These are phyloP conservation scores for Cenchrus americanus DNA, from an alignment of 176 grass and related monocot genomes.

Conservation along the genomic window DNA sequence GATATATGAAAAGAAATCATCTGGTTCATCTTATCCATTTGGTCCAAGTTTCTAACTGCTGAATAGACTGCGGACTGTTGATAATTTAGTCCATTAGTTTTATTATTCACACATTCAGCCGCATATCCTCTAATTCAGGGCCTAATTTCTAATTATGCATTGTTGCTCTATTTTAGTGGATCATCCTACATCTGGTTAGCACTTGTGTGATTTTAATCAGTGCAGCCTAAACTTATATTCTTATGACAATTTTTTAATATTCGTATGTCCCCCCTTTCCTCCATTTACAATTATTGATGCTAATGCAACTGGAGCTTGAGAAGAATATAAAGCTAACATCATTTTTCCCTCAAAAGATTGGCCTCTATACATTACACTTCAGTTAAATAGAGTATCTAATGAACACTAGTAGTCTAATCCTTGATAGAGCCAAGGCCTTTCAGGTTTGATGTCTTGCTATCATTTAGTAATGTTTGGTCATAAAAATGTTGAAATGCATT, in stretches of 20 bases:
- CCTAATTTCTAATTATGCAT: not conserved
- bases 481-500: not conserved
- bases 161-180: not conserved
- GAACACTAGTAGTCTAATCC: not conserved
- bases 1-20: not conserved
- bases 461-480: not conserved
- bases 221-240: not conserved
- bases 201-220: not conserved
- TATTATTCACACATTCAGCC: not conserved
- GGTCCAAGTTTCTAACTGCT: conserved; percentile 9
- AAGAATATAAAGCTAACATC: not conserved
- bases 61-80: not conserved
- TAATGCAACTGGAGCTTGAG: not conserved
- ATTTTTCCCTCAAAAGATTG: not conserved
- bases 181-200: conserved; percentile 19
- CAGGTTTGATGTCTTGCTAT: not conserved
- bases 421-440: not conserved
- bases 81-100: not conserved
- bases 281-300: not conserved
- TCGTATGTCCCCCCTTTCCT: conserved; percentile 12
- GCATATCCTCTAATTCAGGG: not conserved
- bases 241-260: not conserved
- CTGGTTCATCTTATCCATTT: conserved; percentile 2
- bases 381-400: conserved; percentile 22
- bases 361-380: not conserved